A percentile compares a stretch with the other conserved stretches of the same genome.
Evolutionary conservation across 331 rosid species (phyloP).

Genomic region (Pyracantha coccinea): DNA sequence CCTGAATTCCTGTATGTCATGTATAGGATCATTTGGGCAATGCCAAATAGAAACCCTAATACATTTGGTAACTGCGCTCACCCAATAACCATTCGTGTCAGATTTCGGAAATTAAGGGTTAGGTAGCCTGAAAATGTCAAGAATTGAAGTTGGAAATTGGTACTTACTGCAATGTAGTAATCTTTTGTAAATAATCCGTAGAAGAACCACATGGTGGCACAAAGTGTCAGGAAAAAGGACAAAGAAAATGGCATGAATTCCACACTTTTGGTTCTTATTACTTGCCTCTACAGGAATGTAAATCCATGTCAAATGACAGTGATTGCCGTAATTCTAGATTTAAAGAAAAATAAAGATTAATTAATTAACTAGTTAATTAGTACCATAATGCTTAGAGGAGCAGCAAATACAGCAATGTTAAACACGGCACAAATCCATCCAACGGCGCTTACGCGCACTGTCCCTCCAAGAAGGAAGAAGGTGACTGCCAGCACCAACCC

Average conservation of each 20-base stretch:
- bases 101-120: too few species aligned
- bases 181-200: conserved; percentile 52
- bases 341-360: neutral
- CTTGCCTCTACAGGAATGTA: conserved; percentile 44
- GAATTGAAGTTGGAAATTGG: neutral
- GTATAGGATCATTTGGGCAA: conserved; percentile 43
- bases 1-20: conserved; percentile 28
- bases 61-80: conserved; percentile 44
- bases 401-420: conserved; percentile 61
- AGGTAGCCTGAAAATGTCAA: neutral
- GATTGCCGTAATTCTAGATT: neutral
- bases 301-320: neutral
- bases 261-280: conserved; percentile 53
- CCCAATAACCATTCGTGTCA: neutral
- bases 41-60: conserved; percentile 46
- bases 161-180: conserved; percentile 51
- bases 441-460: conserved; percentile 24
- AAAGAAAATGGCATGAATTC: conserved; percentile 60
- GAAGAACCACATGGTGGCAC: conserved; percentile 64
- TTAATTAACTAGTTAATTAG: neutral
- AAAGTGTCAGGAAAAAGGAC: conserved; percentile 47
- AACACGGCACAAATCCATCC: conserved; percentile 55
- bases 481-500: conserved; percentile 28
- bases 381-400: conserved; percentile 72
- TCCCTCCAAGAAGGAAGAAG: conserved; percentile 17